Evolutionary conservation across 208 protist species (phyloP).

Genomic region (Vickermania spadyakhi): DNA sequence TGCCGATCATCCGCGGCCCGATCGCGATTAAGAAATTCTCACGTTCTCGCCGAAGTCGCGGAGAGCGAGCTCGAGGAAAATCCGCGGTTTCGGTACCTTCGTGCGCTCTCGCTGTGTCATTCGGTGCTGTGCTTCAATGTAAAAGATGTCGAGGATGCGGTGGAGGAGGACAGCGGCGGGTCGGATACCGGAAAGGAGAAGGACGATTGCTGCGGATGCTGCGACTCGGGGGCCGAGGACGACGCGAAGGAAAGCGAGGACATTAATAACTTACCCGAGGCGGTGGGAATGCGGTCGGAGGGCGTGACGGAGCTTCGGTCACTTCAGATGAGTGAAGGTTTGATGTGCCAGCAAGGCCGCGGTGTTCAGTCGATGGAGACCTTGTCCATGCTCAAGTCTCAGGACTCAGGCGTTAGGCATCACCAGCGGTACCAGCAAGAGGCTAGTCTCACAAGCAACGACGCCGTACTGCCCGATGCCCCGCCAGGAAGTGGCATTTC

Average conservation of each 20-base stretch:
- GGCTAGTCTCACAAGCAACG: too few species aligned
- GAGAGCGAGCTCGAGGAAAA: slow-evolving; percentile 39
- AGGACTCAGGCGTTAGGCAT: too few species aligned
- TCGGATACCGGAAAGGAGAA: slow-evolving; percentile 3
- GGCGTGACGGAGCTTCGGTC: too few species aligned
- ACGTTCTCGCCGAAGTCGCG: slow-evolving; percentile 5
- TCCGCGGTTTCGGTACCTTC: slow-evolving; percentile 48
- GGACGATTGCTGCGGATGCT: not conserved
- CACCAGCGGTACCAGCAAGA: too few species aligned
- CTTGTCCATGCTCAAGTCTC: too few species aligned
- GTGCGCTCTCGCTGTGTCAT: slow-evolving; percentile 64
- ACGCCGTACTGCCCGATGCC: too few species aligned
- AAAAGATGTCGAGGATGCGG: slow-evolving; percentile 4
- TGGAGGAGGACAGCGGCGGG: not conserved
- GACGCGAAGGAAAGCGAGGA: not conserved
- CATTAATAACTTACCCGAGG: not conserved
- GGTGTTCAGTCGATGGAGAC: too few species aligned
- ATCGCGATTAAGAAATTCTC: not conserved
- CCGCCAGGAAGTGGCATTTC: too few species aligned
- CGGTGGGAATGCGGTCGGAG: not conserved
- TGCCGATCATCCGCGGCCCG: not conserved
- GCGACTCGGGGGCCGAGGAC: slow-evolving; percentile 1
- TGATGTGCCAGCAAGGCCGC: too few species aligned
- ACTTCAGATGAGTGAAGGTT: too few species aligned
- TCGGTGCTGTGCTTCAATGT: slow-evolving; percentile 66